Evolutionary conservation across 371 early-diverging fungal genomes (phyloP), one percentile per base, ranked within the genome.

Genomic region (Thermomucor indicae-seudaticae): DNA sequence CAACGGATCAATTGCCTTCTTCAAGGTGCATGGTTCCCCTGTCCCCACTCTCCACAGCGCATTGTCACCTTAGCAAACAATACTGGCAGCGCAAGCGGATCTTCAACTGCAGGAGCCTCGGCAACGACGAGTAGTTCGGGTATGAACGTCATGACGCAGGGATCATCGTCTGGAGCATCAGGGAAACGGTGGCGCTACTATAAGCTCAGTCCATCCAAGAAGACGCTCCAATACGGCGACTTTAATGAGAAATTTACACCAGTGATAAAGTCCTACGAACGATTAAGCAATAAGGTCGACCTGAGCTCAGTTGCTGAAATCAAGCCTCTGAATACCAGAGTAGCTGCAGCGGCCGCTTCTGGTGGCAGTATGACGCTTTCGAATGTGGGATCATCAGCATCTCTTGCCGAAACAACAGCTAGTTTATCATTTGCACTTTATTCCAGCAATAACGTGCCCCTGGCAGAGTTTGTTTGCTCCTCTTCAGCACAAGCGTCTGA

Each of bases 21-120:
- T 22, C 56, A 60, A 38, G 90, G 90, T n/a, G 85, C 83, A 3
- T 90, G 88, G 87, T 90, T 88, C 55, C 86, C 83, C 5, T 61
- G 71, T 17, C 64, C 75, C 0, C 14, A 47, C n/a, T 51, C 53
- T 12, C 43, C 55, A 19, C 42, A 58, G 23, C 49, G 57, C 27
- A 53, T 63, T 6, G 58, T 48, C 5, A 34, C 39, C 12, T 16
- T 12, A 17, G 34, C 22, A 27, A 27, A 11, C 19, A 37, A 31
- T 30, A 45, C 43, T n/a, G 24, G 46, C 22, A 32, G 24, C 34
- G n/a, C n/a, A n/a, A n/a, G n/a, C n/a, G n/a, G n/a, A n/a, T 17
- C 24, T 27, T 32, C 29, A 23, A 3, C 43, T 6, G 45, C 29
- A 0, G 44, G 35, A 32, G 28, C 32, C 30, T 1, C 49, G 38